These are phyloP conservation scores for Nigrograna mackinnonii DNA, from an alignment of 2,329 filamentous ascomycete species.

Conservation along the genomic window DNA sequence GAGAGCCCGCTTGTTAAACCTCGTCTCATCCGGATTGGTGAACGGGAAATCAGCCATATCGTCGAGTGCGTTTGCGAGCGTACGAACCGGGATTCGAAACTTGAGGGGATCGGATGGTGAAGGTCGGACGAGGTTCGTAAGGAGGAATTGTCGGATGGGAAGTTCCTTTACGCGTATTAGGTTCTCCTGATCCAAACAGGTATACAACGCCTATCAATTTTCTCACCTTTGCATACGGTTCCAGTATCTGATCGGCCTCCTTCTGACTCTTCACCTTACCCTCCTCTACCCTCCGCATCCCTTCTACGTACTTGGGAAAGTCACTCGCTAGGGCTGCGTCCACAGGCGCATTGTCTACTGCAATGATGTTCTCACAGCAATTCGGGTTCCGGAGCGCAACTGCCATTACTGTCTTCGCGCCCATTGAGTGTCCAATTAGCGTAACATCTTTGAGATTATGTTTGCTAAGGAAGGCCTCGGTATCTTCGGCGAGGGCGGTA, in stretches of 20 bases:
- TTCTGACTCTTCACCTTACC: conserved; percentile 68
- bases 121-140: conserved; percentile 76
- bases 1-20: conserved; percentile 77
- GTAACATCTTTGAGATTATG: conserved; percentile 72
- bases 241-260: conserved; percentile 80
- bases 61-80: conserved; percentile 68
- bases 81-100: conserved; percentile 79
- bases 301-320: conserved; percentile 80
- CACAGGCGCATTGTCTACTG: conserved; percentile 91
- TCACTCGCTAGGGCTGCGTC: conserved; percentile 74
- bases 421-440: conserved; percentile 95
- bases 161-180: conserved; percentile 60
- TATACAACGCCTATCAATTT: not conserved
- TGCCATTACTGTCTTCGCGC: conserved; percentile 90
- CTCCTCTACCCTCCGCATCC: conserved; percentile 80
- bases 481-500: conserved; percentile 77
- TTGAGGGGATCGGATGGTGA: conserved; percentile 60
- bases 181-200: no score
- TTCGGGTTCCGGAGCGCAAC: conserved; percentile 74
- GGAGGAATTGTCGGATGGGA: conserved; percentile 84
- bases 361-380: conserved; percentile 70
- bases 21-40: conserved; percentile 66
- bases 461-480: conserved; percentile 74
- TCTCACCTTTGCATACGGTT: conserved; percentile 65
- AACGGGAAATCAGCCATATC: conserved; percentile 90